These are phyloP conservation scores for Pestalotiopsis sp. DNA, from an alignment of 2,329 filamentous ascomycete genomes.

Conservation along the genomic window DNA sequence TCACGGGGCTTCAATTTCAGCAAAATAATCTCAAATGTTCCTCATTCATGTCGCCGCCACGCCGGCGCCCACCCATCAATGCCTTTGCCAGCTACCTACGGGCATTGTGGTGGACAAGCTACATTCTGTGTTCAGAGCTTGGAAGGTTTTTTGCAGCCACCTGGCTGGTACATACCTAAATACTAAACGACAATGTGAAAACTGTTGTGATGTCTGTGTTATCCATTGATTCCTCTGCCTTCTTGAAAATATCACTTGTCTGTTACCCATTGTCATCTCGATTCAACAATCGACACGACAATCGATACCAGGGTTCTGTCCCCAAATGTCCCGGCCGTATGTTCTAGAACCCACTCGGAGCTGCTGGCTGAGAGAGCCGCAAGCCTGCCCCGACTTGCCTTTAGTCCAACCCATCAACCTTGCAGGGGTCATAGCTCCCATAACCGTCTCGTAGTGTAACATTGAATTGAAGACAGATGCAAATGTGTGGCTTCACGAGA, in stretches of 20 bases:
- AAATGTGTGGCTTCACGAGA: no score
- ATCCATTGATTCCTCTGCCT: background rate
- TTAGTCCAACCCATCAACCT: background rate
- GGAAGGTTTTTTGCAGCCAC: background rate
- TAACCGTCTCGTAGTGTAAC: background rate
- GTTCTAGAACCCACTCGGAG: conserved; percentile 3
- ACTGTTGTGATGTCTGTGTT: no score
- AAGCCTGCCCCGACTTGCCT: background rate
- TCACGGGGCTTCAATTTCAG: background rate
- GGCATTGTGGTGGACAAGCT: background rate
- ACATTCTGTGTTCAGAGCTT: conserved; percentile 6
- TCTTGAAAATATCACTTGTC: conserved; percentile 38
- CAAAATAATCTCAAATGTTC: background rate
- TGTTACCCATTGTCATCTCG: background rate
- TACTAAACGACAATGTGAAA: background rate
- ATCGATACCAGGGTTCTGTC: conserved; percentile 1
- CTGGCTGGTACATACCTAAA: background rate
- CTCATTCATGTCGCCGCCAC: background rate
- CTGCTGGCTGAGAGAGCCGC: background rate
- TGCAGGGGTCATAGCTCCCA: background rate
- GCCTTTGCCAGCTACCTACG: background rate
- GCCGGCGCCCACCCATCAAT: background rate
- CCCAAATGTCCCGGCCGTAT: background rate
- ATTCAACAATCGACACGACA: conserved; percentile 1
- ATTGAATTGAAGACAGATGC: no score